These are phyloP conservation scores for Leccinum subrobustum DNA, from an alignment of 1,284 basidiomycete species.

Conservation along the genomic window DNA sequence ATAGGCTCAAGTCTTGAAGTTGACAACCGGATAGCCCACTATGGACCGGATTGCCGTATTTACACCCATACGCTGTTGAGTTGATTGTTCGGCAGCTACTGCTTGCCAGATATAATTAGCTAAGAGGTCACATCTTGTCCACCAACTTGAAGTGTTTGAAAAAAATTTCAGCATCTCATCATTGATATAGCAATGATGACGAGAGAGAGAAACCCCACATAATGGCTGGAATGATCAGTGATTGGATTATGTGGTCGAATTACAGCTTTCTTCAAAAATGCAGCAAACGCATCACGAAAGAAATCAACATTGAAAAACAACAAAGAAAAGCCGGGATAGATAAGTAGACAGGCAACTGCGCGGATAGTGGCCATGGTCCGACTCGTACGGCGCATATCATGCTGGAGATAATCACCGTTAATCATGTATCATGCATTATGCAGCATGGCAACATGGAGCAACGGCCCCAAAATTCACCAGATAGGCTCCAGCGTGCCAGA, in stretches of 20 bases:
- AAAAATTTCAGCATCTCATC: not conserved
- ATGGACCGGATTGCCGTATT: not conserved
- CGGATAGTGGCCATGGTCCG: not conserved
- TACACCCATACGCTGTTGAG: not conserved
- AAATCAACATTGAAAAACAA: not conserved
- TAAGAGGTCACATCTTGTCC: not conserved
- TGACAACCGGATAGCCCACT: constrained; percentile 6
- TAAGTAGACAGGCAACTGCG: not conserved
- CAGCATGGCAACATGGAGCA: not conserved
- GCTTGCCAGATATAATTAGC: not conserved
- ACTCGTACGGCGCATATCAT: constrained; percentile 3
- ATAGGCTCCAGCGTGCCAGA: not conserved
- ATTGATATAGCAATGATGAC: constrained; percentile 8
- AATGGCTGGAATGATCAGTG: not conserved
- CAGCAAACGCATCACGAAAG: not conserved
- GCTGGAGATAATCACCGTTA: constrained; percentile 28
- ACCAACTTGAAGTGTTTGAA: not conserved
- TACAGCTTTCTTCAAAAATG: not conserved
- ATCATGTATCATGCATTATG: constrained; percentile 10
- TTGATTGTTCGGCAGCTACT: not conserved
- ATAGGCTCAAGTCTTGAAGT: not conserved
- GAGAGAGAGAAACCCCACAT: constrained; percentile 6
- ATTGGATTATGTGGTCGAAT: not conserved
- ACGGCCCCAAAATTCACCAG: not conserved
- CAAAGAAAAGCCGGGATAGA: not conserved